Evolutionary conservation across 2,329 filamentous ascomycete species (phyloP).

Genomic region (Fusarium sp.): DNA sequence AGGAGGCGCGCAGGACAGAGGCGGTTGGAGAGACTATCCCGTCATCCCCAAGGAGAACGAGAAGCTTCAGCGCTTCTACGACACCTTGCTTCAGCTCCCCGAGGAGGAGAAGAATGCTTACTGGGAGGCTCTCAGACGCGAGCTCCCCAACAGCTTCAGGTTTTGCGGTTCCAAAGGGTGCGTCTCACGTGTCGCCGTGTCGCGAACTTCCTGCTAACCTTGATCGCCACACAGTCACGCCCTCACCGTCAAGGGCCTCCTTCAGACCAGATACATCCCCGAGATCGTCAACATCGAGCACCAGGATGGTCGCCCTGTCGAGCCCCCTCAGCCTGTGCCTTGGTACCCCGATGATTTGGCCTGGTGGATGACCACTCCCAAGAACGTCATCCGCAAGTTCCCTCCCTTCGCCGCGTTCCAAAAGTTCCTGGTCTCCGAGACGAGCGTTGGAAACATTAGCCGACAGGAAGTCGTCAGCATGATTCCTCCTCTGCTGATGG

Average conservation of each 20-base stretch:
- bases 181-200: slow-evolving; percentile 25
- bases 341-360: slow-evolving; percentile 97
- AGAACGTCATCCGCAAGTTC: slow-evolving; percentile 94
- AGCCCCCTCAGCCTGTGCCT: slow-evolving; percentile 82
- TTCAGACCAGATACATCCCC: slow-evolving; percentile 90
- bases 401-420: slow-evolving; percentile 95
- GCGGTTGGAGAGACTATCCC: slow-evolving; percentile 52
- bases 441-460: slow-evolving; percentile 96
- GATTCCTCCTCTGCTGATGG: slow-evolving; percentile 95
- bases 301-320: slow-evolving; percentile 83
- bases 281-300: slow-evolving; percentile 87
- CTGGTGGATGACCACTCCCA: slow-evolving; percentile 98
- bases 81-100: slow-evolving; percentile 78
- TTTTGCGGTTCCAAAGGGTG: slow-evolving; percentile 96
- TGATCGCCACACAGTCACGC: slow-evolving; percentile 73
- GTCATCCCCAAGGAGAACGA: slow-evolving; percentile 80
- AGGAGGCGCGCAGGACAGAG: slow-evolving; percentile 41
- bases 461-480: slow-evolving; percentile 98
- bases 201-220: slow-evolving; percentile 27
- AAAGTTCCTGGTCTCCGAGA: slow-evolving; percentile 97
- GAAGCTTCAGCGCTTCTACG: slow-evolving; percentile 88
- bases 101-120: slow-evolving; percentile 84
- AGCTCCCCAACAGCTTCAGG: slow-evolving; percentile 96
- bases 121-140: slow-evolving; percentile 84
- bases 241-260: slow-evolving; percentile 88